A percentile compares a stretch with the other conserved stretches of the same genome.
Evolutionary conservation across 2,329 filamentous ascomycete species (phyloP).

Genomic region (Phoma sp.): DNA sequence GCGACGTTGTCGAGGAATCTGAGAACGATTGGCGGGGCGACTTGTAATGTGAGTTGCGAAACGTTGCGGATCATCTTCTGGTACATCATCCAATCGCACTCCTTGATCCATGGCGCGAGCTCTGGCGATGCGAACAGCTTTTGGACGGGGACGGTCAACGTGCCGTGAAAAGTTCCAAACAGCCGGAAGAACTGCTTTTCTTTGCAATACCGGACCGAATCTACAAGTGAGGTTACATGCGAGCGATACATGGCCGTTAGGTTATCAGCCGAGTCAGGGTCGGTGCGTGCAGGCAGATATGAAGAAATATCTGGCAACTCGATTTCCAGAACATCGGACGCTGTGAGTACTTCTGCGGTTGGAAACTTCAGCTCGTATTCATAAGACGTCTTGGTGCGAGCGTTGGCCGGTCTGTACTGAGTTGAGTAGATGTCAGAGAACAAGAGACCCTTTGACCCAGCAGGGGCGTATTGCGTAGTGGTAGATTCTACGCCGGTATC

Average conservation of each 20-base stretch:
- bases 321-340: constrained; percentile 72
- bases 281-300: constrained; percentile 81
- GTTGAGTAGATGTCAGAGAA: constrained; percentile 55
- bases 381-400: constrained; percentile 59
- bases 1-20: constrained; percentile 89
- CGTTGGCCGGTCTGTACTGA: constrained; percentile 47
- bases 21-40: constrained; percentile 85
- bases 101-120: constrained; percentile 89
- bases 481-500: constrained; percentile 36
- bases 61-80: constrained; percentile 96
- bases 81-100: constrained; percentile 94
- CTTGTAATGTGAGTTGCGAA: constrained; percentile 85
- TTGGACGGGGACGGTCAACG: constrained; percentile 93
- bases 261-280: constrained; percentile 84
- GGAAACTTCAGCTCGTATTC: constrained; percentile 70
- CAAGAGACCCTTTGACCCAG: constrained; percentile 52
- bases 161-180: constrained; percentile 94
- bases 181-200: constrained; percentile 96
- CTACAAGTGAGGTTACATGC: constrained; percentile 92
- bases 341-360: constrained; percentile 61
- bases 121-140: constrained; percentile 84
- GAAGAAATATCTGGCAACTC: constrained; percentile 83
- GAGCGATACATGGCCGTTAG: constrained; percentile 88
- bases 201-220: constrained; percentile 94
- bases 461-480: constrained; percentile 42